Base-by-base conservation (phyloP, 2,329 filamentous ascomycete genomes). In the Venturia asperata region DNA sequence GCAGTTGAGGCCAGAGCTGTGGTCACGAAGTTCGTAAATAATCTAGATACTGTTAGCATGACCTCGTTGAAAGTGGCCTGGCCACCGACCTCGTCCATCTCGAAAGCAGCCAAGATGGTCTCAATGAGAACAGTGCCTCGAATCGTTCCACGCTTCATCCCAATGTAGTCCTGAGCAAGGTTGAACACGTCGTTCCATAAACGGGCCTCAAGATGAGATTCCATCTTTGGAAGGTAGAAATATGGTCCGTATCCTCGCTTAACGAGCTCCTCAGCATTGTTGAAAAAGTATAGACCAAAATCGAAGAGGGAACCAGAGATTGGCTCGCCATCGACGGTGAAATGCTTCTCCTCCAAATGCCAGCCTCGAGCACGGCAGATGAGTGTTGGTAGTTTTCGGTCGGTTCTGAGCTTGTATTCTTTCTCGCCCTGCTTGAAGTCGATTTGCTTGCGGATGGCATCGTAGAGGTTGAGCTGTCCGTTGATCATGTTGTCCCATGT, bases 401-500 rank as follows among this genome's bases (percentile, higher is more conserved):
- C 93, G 67, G 89, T 96, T 69, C 93, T 90, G 68, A 99, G 88
- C 83, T 96, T 97, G 82, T 99, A 99, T 74, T 96, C 92, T 81
- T 97, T 99, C 72, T 86, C 82, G 68, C 92, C 92, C 74, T 92
- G 89, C 83, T 94, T 95, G 84, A 97, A 97, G 81, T 97, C 93
- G 71, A 97, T 87, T 79, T 97, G 90, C 71, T 86, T 88, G 73
- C 94, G 90, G 75, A 96, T 92, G 70, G 92, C 94, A 73, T 97
- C 94, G 81, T 97, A 95, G 66, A 99, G 85, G 82, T 97, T 99
- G 70, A 97, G 87, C 79, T 99, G 94, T 68, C 94, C 94, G 71
- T 94, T 96, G 81, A 97, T 88, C 92, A 97, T 97, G 82, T 97
- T 97, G 70, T 96, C 92, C 94, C 94, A 99, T 55, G 94, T 97